A percentile compares a stretch with the other conserved stretches of the same genome.
Evolutionary conservation across 352 stramenopile species (phyloP).

Genomic region (Pythium folliculosum): DNA sequence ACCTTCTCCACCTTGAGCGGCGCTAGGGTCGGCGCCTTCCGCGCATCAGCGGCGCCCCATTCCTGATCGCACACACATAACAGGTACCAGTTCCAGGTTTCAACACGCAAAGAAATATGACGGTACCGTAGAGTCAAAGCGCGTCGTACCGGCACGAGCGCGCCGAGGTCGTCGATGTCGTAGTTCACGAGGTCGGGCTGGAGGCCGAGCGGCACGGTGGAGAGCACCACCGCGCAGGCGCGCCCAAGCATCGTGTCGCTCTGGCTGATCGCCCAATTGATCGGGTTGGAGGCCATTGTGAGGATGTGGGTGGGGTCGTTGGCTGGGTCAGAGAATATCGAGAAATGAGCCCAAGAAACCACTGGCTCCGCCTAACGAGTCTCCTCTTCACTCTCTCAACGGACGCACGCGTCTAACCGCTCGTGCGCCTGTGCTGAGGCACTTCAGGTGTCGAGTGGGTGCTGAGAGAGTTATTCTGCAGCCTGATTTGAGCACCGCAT

Average conservation of each 20-base stretch:
- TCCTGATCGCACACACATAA: not conserved
- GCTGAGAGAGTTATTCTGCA: not conserved
- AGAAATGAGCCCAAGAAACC: too few species aligned
- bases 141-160: constrained; percentile 9
- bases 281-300: not conserved
- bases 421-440: too few species aligned
- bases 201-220: constrained; percentile 3
- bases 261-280: constrained; percentile 7
- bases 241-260: constrained; percentile 5
- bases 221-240: constrained; percentile 9
- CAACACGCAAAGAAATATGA: too few species aligned
- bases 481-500: too few species aligned
- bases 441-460: not conserved
- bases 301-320: not conserved
- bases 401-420: too few species aligned
- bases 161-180: constrained; percentile 17
- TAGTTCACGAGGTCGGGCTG: constrained; percentile 15
- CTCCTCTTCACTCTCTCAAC: too few species aligned
- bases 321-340: not conserved
- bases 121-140: too few species aligned
- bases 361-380: too few species aligned
- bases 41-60: constrained; percentile 10
- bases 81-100: not conserved
- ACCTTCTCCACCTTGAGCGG: not conserved
- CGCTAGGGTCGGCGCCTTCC: not conserved